Conservation (phyloP, 176 grass and related monocot genomes). For the Carex cristatella region DNA sequence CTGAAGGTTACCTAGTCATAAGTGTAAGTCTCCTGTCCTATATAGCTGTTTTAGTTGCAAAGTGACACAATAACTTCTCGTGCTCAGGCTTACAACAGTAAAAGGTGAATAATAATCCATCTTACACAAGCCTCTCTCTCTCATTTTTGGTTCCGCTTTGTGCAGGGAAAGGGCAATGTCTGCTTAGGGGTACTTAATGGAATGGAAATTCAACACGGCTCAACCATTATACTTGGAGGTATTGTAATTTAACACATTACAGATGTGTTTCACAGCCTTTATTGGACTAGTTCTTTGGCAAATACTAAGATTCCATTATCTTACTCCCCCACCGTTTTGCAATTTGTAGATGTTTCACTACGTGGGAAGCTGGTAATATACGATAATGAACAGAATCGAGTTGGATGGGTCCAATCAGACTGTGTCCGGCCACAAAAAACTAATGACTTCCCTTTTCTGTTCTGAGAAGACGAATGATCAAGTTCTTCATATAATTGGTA, state of each 20-base stretch:
- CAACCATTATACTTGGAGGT: constrained; percentile 88
- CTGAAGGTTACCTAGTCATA: constrained; percentile 71
- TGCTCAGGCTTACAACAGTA: not conserved
- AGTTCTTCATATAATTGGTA: constrained; percentile 17
- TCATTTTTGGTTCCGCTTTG: not conserved
- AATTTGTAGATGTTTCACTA: constrained; percentile 58
- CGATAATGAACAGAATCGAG: constrained; percentile 57
- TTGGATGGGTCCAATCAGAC: constrained; percentile 70
- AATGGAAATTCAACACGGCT: constrained; percentile 46
- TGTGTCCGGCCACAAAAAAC: constrained; percentile 45
- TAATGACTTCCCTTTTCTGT: constrained; percentile 47
- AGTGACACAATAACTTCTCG: not conserved
- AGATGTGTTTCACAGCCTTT: constrained; percentile 6
- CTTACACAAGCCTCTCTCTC: not conserved
- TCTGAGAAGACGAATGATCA: constrained; percentile 24
- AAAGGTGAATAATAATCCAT: not conserved
- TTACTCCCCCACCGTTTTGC: not conserved
- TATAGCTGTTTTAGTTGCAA: not conserved
- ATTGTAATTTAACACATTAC: not conserved
- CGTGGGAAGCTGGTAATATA: constrained; percentile 79
- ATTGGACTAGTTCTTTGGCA: not conserved
- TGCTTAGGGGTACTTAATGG: constrained; percentile 82
- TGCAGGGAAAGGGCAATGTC: constrained; percentile 75
- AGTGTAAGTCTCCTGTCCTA: constrained; percentile 41
- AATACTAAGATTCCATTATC: not conserved